Conservation (phyloP, 331 rosid species). For the Rhamnella rubrinervis region DNA sequence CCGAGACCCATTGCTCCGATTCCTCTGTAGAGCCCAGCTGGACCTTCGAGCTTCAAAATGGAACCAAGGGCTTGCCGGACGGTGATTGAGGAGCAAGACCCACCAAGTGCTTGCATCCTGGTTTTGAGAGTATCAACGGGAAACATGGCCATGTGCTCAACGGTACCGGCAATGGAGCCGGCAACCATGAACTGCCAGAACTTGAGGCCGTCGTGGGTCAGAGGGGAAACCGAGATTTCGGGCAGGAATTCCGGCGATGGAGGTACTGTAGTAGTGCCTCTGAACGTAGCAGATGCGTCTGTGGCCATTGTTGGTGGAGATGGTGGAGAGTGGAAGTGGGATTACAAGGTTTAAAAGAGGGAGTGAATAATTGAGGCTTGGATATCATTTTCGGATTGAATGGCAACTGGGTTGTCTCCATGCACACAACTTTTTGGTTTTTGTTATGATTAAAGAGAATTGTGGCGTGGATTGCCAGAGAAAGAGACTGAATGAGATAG, state of each 20-base stretch:
- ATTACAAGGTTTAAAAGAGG: constrained; percentile 7
- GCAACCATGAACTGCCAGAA: constrained; percentile 46
- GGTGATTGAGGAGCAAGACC: constrained; percentile 25
- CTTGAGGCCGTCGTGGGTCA: constrained; percentile 39
- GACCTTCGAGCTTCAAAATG: constrained; percentile 37
- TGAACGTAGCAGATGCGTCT: constrained; percentile 23
- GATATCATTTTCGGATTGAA: constrained; percentile 32
- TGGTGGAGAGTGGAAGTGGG: constrained; percentile 11
- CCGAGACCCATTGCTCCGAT: constrained; percentile 46
- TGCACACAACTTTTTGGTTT: neutral
- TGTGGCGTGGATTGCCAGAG: neutral
- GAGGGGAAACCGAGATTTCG: constrained; percentile 22
- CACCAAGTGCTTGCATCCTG: constrained; percentile 33
- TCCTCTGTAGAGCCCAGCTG: constrained; percentile 33
- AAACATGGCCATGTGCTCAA: constrained; percentile 48
- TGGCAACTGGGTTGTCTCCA: constrained; percentile 27
- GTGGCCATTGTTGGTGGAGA: constrained; percentile 29
- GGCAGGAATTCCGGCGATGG: constrained; percentile 25
- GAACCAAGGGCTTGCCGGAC: constrained; percentile 36
- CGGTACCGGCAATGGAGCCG: constrained; percentile 43
- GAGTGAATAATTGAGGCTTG: constrained; percentile 15
- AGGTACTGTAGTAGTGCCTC: constrained; percentile 10
- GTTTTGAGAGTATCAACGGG: constrained; percentile 49
- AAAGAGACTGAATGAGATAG: neutral
- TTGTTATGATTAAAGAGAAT: neutral